These are phyloP conservation scores for Russula abietina DNA, from an alignment of 768 basidiomycete genomes.

Conservation along the genomic window DNA sequence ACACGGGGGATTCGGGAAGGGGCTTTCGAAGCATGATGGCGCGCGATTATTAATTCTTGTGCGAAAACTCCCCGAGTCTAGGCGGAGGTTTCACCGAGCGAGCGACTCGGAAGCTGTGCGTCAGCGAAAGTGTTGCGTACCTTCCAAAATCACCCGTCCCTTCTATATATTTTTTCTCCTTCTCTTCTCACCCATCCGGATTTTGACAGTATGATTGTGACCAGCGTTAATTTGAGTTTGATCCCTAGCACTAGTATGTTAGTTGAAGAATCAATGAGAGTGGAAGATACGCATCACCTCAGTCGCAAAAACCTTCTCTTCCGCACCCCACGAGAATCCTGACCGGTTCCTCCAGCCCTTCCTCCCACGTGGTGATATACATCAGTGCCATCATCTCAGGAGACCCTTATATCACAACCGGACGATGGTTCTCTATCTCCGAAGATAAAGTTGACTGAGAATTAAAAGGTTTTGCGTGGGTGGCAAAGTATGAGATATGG, in stretches of 20 bases:
- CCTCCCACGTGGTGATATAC: not conserved
- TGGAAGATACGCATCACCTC: not conserved
- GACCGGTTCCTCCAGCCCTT: not conserved
- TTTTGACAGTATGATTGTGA: no score
- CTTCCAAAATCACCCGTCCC: not conserved
- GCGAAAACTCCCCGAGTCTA: not conserved
- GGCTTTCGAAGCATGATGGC: not conserved
- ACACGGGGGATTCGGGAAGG: not conserved
- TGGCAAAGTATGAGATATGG: not conserved
- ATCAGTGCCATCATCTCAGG: not conserved
- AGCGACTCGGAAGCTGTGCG: not conserved
- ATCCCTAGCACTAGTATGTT: not conserved
- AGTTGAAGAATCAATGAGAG: not conserved
- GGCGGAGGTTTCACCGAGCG: not conserved
- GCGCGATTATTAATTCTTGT: not conserved
- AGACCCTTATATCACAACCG: not conserved
- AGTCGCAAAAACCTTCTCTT: not conserved
- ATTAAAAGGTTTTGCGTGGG: not conserved
- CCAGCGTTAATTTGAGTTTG: not conserved
- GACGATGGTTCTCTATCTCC: not conserved
- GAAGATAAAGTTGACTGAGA: not conserved
- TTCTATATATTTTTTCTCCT: not conserved
- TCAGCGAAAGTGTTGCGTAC: not conserved
- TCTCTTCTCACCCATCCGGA: not conserved
- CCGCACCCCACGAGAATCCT: not conserved